Evolutionary conservation across 371 early-diverging fungal genomes (phyloP).

Genomic region (Mortierella sp.): DNA sequence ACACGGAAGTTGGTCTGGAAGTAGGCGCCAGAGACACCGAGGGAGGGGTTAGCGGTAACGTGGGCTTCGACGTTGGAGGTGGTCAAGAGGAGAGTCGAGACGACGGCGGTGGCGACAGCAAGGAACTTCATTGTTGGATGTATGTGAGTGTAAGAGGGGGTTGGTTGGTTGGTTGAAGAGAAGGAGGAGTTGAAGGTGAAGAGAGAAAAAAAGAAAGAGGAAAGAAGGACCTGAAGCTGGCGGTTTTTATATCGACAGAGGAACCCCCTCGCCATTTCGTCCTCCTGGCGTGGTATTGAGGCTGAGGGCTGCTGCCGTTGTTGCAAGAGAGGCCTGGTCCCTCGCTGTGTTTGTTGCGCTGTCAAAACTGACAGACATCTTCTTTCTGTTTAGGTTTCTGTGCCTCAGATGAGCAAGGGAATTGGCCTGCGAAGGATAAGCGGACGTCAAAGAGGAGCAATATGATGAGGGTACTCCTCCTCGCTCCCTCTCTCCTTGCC

Average conservation of each 20-base stretch:
- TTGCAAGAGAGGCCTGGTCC: too few relatives aligned
- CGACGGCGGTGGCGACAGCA: slow-evolving; percentile 23
- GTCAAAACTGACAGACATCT: too few relatives aligned
- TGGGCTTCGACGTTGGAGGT: slow-evolving; percentile 47
- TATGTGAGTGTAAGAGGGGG: neutral
- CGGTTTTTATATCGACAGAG: neutral
- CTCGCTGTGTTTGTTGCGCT: too few relatives aligned
- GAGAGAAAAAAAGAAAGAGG: neutral
- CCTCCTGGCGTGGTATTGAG: too few relatives aligned
- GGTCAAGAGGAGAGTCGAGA: slow-evolving; percentile 40
- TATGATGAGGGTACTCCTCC: neutral
- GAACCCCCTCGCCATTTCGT: neutral
- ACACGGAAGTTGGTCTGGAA: slow-evolving; percentile 57
- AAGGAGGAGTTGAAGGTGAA: neutral
- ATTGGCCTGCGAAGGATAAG: too few relatives aligned
- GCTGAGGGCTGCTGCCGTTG: too few relatives aligned
- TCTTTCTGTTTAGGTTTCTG: too few relatives aligned
- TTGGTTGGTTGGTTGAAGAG: neutral
- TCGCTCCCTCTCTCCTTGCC: neutral
- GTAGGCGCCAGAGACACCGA: slow-evolving; percentile 40
- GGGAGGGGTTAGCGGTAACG: slow-evolving; percentile 54
- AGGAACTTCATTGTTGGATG: slow-evolving; percentile 41
- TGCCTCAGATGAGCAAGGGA: too few relatives aligned
- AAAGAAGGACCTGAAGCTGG: too few relatives aligned
- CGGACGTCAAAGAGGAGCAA: too few relatives aligned